Conservation (phyloP, 2,329 filamentous ascomycete species). For the Nigrograna mackinnonii region DNA sequence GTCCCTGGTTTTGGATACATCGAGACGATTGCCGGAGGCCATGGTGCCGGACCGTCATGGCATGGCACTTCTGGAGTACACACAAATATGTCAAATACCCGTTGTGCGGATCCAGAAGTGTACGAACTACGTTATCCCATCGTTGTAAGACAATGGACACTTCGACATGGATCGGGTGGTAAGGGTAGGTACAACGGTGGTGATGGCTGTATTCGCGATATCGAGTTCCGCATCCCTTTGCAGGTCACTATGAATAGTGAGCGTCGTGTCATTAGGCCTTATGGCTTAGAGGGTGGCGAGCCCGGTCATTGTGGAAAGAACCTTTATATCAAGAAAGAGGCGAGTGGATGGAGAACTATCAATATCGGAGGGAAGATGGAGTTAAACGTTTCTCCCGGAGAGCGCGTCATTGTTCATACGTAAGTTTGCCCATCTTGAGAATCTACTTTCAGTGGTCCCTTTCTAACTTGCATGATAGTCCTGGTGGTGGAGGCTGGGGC, state of each 20-base stretch:
- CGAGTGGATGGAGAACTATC: too few species aligned
- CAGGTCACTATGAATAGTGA: slow-evolving; percentile 34
- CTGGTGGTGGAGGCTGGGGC: too few species aligned
- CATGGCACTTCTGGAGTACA: slow-evolving; percentile 37
- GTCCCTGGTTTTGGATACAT: slow-evolving; percentile 34
- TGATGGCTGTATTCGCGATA: slow-evolving; percentile 31
- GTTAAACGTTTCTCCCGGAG: background rate
- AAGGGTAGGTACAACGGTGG: slow-evolving; percentile 30
- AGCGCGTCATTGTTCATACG: too few species aligned
- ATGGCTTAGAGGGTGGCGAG: slow-evolving; percentile 35
- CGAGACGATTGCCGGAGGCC: slow-evolving; percentile 42
- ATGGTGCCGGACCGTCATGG: slow-evolving; percentile 35
- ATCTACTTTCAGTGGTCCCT: too few species aligned
- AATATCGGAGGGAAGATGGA: slow-evolving; percentile 12
- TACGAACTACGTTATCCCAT: slow-evolving; percentile 40
- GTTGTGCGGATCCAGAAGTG: slow-evolving; percentile 40
- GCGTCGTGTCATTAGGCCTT: slow-evolving; percentile 31
- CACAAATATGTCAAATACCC: slow-evolving; percentile 42
- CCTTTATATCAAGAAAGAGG: slow-evolving; percentile 25
- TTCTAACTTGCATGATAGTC: too few species aligned
- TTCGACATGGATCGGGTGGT: slow-evolving; percentile 33
- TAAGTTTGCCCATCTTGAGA: too few species aligned
- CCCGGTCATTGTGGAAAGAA: slow-evolving; percentile 34
- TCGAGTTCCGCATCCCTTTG: slow-evolving; percentile 33
- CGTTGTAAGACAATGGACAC: slow-evolving; percentile 33